These are phyloP conservation scores for Malassezia cuniculi DNA, from an alignment of 1,284 basidiomycete genomes.

Conservation along the genomic window DNA sequence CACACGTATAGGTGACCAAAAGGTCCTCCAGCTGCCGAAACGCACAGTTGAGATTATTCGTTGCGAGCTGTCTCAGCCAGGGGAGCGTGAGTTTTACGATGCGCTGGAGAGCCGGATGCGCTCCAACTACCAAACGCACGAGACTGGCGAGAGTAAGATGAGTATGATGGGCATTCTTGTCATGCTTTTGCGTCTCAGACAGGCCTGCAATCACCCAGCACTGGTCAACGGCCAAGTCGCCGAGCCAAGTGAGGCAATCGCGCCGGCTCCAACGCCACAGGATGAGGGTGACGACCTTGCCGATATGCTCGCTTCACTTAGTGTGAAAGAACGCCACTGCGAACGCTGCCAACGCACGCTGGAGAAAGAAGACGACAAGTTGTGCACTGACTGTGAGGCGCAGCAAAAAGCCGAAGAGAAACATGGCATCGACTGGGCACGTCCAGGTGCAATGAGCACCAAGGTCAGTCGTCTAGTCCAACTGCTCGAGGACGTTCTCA, in stretches of 20 bases:
- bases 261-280: constrained; percentile 5
- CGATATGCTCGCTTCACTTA: constrained; percentile 59
- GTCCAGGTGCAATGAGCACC: constrained; percentile 52
- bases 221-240: constrained; percentile 18
- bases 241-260: background rate
- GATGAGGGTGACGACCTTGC: constrained; percentile 57
- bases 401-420: constrained; percentile 14
- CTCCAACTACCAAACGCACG: constrained; percentile 51
- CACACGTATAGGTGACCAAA: constrained; percentile 57
- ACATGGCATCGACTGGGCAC: constrained; percentile 51
- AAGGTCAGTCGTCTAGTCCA: constrained; percentile 74
- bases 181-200: constrained; percentile 69
- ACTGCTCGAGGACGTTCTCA: constrained; percentile 59
- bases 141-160: constrained; percentile 50
- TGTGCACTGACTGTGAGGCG: constrained; percentile 26
- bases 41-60: constrained; percentile 61
- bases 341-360: constrained; percentile 23
- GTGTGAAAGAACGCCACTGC: constrained; percentile 46
- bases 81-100: constrained; percentile 71
- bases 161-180: constrained; percentile 76
- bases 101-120: constrained; percentile 64
- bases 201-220: constrained; percentile 50
- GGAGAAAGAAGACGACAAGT: background rate
- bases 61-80: constrained; percentile 46
- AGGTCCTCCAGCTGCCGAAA: constrained; percentile 68